A percentile compares a stretch with the other conserved stretches of the same genome.
These are phyloP conservation scores for Aspergillus texensis DNA, from an alignment of 2,329 filamentous ascomycete species.

Conservation along the genomic window DNA sequence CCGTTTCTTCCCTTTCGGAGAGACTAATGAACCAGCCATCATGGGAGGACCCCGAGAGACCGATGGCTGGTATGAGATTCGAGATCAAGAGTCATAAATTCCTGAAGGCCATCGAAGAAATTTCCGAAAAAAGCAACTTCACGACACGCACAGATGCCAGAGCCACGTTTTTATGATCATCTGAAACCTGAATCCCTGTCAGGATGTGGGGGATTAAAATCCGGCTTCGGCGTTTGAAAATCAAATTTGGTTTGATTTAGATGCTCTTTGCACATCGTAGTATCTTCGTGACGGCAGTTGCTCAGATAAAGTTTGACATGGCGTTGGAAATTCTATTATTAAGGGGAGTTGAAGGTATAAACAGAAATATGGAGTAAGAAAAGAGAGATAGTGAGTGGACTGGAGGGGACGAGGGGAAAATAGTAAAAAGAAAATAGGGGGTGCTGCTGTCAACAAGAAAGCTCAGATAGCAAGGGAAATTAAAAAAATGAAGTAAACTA, in stretches of 20 bases:
- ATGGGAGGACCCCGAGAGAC: too few relatives aligned
- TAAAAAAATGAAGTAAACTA: neutral
- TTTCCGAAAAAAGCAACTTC: constrained; percentile 20
- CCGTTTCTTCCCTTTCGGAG: neutral
- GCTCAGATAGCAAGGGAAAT: neutral
- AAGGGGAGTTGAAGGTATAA: neutral
- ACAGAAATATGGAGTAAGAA: too few relatives aligned
- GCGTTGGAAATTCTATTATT: constrained; percentile 3
- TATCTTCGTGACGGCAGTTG: neutral
- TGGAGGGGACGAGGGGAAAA: neutral
- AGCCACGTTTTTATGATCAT: constrained; percentile 18
- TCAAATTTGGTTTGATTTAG: neutral
- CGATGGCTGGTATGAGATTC: neutral
- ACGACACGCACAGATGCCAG: constrained; percentile 19
- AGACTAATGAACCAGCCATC: neutral
- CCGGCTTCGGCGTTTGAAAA: neutral
- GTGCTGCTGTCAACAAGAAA: neutral
- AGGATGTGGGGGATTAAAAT: neutral
- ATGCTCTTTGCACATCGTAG: neutral
- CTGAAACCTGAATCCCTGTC: constrained; percentile 17
- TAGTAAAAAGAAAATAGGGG: neutral
- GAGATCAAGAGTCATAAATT: neutral
- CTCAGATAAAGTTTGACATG: constrained; percentile 2
- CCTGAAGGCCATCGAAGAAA: constrained; percentile 10
- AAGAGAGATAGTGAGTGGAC: neutral